A percentile compares a stretch with the other conserved stretches of the same genome.
These are phyloP conservation scores for Exophiala sp. DNA, from an alignment of 2,329 filamentous ascomycete species.

Conservation along the genomic window DNA sequence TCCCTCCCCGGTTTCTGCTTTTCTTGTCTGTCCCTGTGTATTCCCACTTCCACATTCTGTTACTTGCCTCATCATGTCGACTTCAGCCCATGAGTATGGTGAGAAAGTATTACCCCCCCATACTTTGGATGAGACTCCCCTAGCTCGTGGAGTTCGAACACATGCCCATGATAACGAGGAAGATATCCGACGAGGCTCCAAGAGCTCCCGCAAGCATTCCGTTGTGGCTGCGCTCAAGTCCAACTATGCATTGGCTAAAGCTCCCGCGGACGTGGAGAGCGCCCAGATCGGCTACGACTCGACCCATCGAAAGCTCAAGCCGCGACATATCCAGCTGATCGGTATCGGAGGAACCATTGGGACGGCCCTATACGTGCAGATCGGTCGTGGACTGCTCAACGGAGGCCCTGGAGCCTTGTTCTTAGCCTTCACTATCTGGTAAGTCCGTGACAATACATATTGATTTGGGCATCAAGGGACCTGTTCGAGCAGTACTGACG, in stretches of 20 bases:
- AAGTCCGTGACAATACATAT: slow-evolving; percentile 21
- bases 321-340: slow-evolving; percentile 44
- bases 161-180: slow-evolving; percentile 20
- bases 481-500: too few species aligned
- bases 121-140: slow-evolving; percentile 21
- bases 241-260: slow-evolving; percentile 23
- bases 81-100: slow-evolving; percentile 4
- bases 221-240: slow-evolving; percentile 26
- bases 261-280: slow-evolving; percentile 8
- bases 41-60: not conserved
- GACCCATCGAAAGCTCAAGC: slow-evolving; percentile 37
- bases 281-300: slow-evolving; percentile 16
- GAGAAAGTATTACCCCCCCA: slow-evolving; percentile 19
- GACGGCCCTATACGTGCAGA: slow-evolving; percentile 41
- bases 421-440: slow-evolving; percentile 44
- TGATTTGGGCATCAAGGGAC: too few species aligned
- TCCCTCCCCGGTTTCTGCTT: not conserved
- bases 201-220: slow-evolving; percentile 18
- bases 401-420: slow-evolving; percentile 43
- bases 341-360: slow-evolving; percentile 44
- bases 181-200: slow-evolving; percentile 18
- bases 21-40: not conserved
- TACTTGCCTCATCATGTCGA: slow-evolving; percentile 5
- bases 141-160: slow-evolving; percentile 22
- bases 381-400: slow-evolving; percentile 37